Percentiles rank a stretch among this genome's conserved stretches.
Conservation (phyloP, 768 basidiomycete genomes). For the Mycena floridula region DNA sequence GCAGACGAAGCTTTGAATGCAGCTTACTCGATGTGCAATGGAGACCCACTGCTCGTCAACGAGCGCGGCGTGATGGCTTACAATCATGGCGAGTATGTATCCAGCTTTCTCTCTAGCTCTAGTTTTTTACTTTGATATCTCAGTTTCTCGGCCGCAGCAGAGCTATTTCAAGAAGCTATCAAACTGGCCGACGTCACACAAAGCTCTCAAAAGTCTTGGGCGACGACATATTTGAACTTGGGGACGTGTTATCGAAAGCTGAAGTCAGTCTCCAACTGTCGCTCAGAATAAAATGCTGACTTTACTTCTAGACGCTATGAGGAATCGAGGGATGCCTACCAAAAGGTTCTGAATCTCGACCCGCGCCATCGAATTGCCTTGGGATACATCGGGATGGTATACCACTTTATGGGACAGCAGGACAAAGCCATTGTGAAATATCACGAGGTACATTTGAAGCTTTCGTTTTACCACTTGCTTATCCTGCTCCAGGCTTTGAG, state of each 20-base stretch:
- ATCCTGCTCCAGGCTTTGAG: constrained; percentile 52
- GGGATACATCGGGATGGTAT: constrained; percentile 84
- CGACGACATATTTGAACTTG: constrained; percentile 86
- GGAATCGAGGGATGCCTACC: constrained; percentile 68
- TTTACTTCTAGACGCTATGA: too few relatives aligned
- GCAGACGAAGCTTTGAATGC: constrained; percentile 89
- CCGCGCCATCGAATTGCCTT: constrained; percentile 78
- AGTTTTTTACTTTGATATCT: neutral
- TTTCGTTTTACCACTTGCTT: too few relatives aligned
- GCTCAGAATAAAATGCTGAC: constrained; percentile 20
- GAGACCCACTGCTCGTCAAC: constrained; percentile 86
- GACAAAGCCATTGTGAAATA: constrained; percentile 86
- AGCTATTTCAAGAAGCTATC: constrained; percentile 69
- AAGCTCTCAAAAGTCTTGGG: constrained; percentile 80
- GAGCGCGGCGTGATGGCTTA: constrained; percentile 93
- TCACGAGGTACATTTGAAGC: constrained; percentile 60
- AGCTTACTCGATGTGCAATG: constrained; percentile 73
- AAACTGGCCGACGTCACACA: constrained; percentile 82
- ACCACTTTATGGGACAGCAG: constrained; percentile 66
- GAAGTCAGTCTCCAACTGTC: constrained; percentile 38
- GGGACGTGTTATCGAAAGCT: constrained; percentile 85
- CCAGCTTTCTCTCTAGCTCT: neutral
- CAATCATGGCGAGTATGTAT: constrained; percentile 72
- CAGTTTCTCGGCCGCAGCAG: constrained; percentile 70
- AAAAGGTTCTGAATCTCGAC: constrained; percentile 79